Conservation (phyloP, 2,329 filamentous ascomycete species). For the Colletotrichum chlorophyti region DNA sequence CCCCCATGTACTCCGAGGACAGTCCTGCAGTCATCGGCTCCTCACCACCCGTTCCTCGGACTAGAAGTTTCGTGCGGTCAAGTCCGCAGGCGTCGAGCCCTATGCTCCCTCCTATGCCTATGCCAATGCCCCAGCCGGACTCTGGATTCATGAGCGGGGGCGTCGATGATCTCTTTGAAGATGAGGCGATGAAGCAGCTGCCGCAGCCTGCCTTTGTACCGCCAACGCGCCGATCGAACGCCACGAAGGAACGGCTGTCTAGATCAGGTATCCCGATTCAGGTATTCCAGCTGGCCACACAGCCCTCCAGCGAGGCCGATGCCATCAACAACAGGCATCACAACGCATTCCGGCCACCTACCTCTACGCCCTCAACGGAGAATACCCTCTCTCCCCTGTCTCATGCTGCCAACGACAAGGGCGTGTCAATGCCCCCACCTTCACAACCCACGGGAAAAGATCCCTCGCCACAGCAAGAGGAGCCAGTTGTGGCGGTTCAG, state of each 20-base stretch:
- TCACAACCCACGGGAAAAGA: slow-evolving; percentile 28
- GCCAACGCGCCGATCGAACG: slow-evolving; percentile 35
- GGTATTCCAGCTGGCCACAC: slow-evolving; percentile 43
- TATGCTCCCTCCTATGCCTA: slow-evolving; percentile 68
- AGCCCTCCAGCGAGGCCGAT: slow-evolving; percentile 24
- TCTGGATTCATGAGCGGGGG: slow-evolving; percentile 88
- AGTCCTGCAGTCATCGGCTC: slow-evolving; percentile 87
- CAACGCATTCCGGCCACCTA: neutral
- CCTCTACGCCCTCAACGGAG: slow-evolving; percentile 6
- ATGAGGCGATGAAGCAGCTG: slow-evolving; percentile 58
- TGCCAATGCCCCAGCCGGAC: slow-evolving; percentile 69
- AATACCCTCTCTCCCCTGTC: neutral
- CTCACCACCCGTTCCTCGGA: slow-evolving; percentile 82
- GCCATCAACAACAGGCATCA: neutral
- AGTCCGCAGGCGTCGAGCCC: slow-evolving; percentile 83
- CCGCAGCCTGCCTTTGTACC: slow-evolving; percentile 39
- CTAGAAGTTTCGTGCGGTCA: slow-evolving; percentile 59
- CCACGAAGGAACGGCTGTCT: slow-evolving; percentile 39
- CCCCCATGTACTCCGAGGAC: slow-evolving; percentile 62
- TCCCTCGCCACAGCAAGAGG: slow-evolving; percentile 30
- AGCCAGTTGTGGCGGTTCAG: slow-evolving; percentile 30
- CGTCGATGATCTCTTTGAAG: slow-evolving; percentile 72
- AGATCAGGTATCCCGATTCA: slow-evolving; percentile 47
- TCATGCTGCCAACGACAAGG: slow-evolving; percentile 3
- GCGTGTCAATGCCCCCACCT: slow-evolving; percentile 4